A percentile compares a stretch with the other conserved stretches of the same genome.
phyloP scores from a whole-genome alignment of 768 basidiomycete genomes.

The Steccherinum ochraceum region DNA sequence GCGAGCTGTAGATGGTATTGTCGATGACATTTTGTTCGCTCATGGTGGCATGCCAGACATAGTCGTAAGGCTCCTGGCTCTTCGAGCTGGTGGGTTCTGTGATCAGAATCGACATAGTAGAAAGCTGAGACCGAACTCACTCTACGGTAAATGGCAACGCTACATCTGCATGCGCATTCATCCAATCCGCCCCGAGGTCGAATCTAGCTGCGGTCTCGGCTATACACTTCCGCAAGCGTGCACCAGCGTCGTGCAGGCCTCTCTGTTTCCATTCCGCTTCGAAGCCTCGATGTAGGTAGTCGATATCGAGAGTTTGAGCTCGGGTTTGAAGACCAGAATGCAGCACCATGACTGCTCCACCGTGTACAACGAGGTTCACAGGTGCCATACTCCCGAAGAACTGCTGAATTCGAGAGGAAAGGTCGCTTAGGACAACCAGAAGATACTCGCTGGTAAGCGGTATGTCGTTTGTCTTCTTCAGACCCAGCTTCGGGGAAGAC shows the following conservation, averaged over 20 bases:
- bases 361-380: conserved; percentile 61
- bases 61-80: conserved; percentile 38
- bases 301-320: conserved; percentile 57
- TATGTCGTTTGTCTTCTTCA: neutral
- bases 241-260: conserved; percentile 46
- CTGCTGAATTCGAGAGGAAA: neutral
- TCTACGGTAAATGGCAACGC: conserved; percentile 61
- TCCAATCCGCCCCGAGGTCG: conserved; percentile 60
- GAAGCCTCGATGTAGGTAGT: conserved; percentile 61
- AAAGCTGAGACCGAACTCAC: conserved; percentile 33
- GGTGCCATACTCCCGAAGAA: conserved; percentile 14
- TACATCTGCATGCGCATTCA: conserved; percentile 71
- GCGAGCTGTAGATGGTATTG: conserved; percentile 53
- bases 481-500: no score
- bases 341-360: conserved; percentile 70
- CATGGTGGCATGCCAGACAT: conserved; percentile 50
- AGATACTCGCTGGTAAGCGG: neutral
- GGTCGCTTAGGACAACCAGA: neutral
- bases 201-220: conserved; percentile 44
- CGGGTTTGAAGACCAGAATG: conserved; percentile 39
- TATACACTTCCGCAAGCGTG: conserved; percentile 52
- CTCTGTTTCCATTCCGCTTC: conserved; percentile 41
- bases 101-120: neutral
- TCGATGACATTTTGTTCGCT: conserved; percentile 42
- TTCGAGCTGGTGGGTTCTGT: conserved; percentile 14